These are phyloP conservation scores for Boletus holoroseus DNA, from an alignment of 1,284 basidiomycete species.

Conservation along the genomic window DNA sequence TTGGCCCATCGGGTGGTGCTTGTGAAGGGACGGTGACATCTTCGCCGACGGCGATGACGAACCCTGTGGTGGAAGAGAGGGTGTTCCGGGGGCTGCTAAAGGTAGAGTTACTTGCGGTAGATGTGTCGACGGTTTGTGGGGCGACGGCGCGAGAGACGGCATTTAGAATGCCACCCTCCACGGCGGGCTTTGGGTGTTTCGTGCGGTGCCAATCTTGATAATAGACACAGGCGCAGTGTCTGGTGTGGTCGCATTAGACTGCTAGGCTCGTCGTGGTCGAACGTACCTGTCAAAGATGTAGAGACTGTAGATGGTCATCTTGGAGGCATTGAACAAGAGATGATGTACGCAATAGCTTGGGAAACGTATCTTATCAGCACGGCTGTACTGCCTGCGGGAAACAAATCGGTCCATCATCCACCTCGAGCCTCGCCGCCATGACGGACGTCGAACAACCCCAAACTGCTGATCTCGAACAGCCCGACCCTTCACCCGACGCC, in stretches of 20 bases:
- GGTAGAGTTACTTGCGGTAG: constrained; percentile 33
- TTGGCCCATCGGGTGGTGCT: constrained; percentile 31
- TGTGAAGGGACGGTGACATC: constrained; percentile 39
- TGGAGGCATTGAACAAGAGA: background rate
- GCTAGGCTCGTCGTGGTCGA: background rate
- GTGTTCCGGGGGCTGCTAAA: constrained; percentile 59
- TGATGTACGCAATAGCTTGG: too few species aligned
- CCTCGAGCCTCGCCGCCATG: constrained; percentile 8
- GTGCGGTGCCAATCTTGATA: constrained; percentile 93
- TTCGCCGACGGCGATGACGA: constrained; percentile 64
- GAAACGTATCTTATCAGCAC: background rate
- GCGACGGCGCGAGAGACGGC: constrained; percentile 66
- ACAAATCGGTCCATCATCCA: background rate
- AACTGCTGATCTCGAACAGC: background rate
- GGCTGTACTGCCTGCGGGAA: background rate
- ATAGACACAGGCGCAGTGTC: constrained; percentile 87
- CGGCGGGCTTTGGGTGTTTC: constrained; percentile 63
- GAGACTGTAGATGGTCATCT: constrained; percentile 80
- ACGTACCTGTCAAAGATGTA: constrained; percentile 83
- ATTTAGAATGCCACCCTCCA: constrained; percentile 64
- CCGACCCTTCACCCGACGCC: background rate
- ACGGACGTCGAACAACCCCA: constrained; percentile 2
- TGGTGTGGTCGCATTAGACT: constrained; percentile 30
- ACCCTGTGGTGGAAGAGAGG: constrained; percentile 53
- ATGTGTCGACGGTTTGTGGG: constrained; percentile 37